Conservation (phyloP, 2,329 filamentous ascomycete species). For the Trichoderma polysporum region DNA sequence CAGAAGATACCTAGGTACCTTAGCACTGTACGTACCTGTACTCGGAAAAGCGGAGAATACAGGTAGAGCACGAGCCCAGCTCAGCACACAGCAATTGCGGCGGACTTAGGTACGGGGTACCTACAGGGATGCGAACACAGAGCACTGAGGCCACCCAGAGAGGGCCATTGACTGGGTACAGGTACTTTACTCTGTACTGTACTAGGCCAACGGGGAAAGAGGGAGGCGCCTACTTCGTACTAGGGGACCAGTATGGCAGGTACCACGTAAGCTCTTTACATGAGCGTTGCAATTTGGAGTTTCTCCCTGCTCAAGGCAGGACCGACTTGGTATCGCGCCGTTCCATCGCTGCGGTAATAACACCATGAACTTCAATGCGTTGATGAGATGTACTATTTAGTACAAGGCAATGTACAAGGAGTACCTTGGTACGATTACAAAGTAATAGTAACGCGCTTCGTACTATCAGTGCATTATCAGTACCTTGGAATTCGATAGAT, state of each 20-base stretch:
- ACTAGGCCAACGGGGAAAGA: not conserved
- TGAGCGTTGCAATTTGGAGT: not conserved
- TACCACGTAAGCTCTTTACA: not conserved
- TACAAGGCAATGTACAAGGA: too few species aligned
- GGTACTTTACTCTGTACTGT: not conserved
- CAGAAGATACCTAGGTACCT: not conserved
- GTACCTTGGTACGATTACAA: too few species aligned
- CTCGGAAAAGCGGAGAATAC: not conserved
- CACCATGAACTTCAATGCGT: too few species aligned
- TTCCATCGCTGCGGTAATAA: not conserved
- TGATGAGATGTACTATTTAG: too few species aligned
- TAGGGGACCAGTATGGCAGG: not conserved
- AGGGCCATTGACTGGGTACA: not conserved
- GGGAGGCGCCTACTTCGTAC: not conserved
- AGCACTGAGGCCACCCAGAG: not conserved
- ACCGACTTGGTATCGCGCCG: not conserved
- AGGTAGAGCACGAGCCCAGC: not conserved
- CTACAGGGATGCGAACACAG: not conserved
- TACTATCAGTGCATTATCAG: too few species aligned
- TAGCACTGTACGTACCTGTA: not conserved
- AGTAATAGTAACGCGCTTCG: too few species aligned
- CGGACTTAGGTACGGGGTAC: not conserved
- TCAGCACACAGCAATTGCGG: not conserved
- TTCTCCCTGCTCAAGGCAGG: not conserved
- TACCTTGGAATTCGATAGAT: too few species aligned